Base-by-base conservation (phyloP, 1,139 yeast genomes). In the Magnusiomyces sp. region DNA sequence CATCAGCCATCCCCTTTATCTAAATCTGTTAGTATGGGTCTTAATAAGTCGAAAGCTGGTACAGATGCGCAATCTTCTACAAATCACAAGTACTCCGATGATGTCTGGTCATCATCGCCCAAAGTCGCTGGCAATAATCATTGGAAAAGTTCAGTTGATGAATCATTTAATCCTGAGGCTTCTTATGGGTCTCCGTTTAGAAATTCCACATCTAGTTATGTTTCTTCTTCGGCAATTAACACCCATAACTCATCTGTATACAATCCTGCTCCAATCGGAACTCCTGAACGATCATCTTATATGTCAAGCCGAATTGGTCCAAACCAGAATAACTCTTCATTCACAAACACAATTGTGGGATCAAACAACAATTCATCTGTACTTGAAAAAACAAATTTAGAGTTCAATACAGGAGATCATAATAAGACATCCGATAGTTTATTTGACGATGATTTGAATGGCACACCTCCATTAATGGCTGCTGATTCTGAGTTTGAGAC, bases 81-180 rank as follows among this genome's bases (percentile, higher is more conserved):
- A 16, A 37, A 45, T 41, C 40, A 40, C 20, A 40, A 34, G 29
- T 33, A 38, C n/a, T 37, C 38, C 23, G 31, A 39, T 17, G 53
- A 48, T n/a, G 48, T 50, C 10, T 51, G 54, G 54, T 14, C 32
- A 2, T 51, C 54, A 11, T 51, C 54, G 4, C 47, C 51, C 16
- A 40, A 44, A 19, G 29, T 49, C 19, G 39, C 47, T 7, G 38
- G 49, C 13, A 38, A 44, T 31, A 23, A 44, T 13, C 36, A 43
- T 14, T 20, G 46, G 20, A 11, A 39, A 43, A 11, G 19, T 17
- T 23, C 11, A 19, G 20, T 27, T 5, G 48, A 48, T 41, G 48
- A 49, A 20, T 45, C 48, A 16, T 43, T 46, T 32, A 50, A 48
- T 10, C 27, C 45, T 20, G 48, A 47, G 7, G 48, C 19, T 43